Evolutionary conservation across 495 filamentous ascomycete genomes (phyloP), one percentile per base, ranked within the genome.

Genomic region (Trichoderma parareesei): DNA sequence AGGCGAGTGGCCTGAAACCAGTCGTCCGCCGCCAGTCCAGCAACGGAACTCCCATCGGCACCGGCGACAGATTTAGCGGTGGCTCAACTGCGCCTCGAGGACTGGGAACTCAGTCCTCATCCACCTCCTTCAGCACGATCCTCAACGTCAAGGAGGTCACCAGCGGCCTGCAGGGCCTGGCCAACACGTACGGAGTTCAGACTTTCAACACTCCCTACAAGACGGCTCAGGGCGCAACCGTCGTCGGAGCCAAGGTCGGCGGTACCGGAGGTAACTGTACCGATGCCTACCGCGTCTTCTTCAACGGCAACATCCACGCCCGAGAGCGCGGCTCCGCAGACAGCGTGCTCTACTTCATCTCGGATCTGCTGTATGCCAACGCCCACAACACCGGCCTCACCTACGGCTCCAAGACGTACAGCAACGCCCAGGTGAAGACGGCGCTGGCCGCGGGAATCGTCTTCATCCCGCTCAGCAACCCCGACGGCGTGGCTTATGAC

Each of bases 401-500:
- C 0, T 80, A 78, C 67, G 78, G 77, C 57, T 64, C 67, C 13
- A 71, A 73, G 60, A 61, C 73, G 5, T 80, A 78, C 67, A 77
- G 71, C 62, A 68, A 72, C 67, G 67, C 69, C 4, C 68, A 79
- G 49, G 77, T 79, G 60, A 70, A 71, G 65, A 70, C 61, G 9
- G 75, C 71, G 4, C 70, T 78, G 38, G 65, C 66, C 16, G 65
- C 71, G 7, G 76, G 76, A 62, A 69, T 81, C 60, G 77, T 81
- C 59, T 71, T 74, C 63, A 65, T 74, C 38, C 76, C 76, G 2
- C 57, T 76, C 43, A 70, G 68, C 64, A 78, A 78, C 66, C 76
- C 76, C n/a, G 76, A 78, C 65, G 76, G 76, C 55, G 69, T 78
- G 35, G 70, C 70, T 10, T 73, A 72, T 64, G 76, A 78, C 67